Conservation (phyloP, 1,284 basidiomycete species). For the Mycena sp. region DNA sequence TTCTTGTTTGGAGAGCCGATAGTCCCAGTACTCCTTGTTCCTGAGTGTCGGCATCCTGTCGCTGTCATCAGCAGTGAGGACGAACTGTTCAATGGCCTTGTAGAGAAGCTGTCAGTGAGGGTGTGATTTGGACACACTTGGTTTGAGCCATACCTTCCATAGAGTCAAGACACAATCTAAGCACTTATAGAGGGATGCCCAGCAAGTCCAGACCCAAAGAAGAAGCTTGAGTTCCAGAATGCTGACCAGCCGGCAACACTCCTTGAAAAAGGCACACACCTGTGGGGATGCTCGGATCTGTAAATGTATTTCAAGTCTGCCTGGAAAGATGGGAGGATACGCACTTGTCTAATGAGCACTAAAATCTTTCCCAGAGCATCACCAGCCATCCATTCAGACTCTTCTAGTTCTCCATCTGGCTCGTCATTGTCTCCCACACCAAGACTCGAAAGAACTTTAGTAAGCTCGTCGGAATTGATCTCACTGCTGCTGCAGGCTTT, state of each 20-base stretch:
- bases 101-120: too few species aligned
- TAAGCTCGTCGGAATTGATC: neutral
- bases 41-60: conserved; percentile 36
- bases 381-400: conserved; percentile 11
- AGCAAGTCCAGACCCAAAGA: conserved; percentile 35
- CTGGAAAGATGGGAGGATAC: neutral
- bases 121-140: neutral
- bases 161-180: conserved; percentile 27
- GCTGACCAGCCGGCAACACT: conserved; percentile 7
- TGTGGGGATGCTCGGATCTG: neutral
- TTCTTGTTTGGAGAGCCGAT: too few species aligned
- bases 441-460: neutral
- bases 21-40: conserved; percentile 36
- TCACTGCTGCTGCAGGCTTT: neutral
- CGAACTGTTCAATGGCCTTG: conserved; percentile 39
- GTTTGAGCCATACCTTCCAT: conserved; percentile 25
- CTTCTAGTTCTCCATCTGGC: conserved; percentile 18
- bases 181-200: conserved; percentile 35
- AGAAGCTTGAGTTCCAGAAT: conserved; percentile 30
- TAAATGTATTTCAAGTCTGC: neutral
- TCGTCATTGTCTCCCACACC: neutral
- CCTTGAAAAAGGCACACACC: neutral
- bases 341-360: conserved; percentile 36
- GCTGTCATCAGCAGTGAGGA: conserved; percentile 33
- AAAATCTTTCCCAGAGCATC: conserved; percentile 35